Evolutionary conservation across 148 eudicot species (phyloP).

Genomic region (Nyssa sinensis): DNA sequence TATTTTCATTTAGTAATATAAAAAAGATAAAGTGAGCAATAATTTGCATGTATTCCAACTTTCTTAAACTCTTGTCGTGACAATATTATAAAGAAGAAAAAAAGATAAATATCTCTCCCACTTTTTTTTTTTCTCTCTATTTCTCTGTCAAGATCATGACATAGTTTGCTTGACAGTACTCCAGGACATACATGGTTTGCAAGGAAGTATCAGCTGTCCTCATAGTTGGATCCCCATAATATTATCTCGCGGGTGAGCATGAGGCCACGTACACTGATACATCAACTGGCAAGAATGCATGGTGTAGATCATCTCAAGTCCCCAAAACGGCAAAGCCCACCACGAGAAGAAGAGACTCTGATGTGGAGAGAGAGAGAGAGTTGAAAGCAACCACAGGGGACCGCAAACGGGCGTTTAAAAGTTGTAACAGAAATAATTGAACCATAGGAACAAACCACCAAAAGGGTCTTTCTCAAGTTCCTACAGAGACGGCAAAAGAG

Average conservation of each 20-base stretch:
- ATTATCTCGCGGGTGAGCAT: background rate
- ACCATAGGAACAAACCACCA: background rate
- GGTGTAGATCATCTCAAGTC: background rate
- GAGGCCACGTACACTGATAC: conserved; percentile 1
- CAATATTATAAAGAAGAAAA: too few relatives aligned
- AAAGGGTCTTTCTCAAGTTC: background rate
- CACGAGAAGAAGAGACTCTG: background rate
- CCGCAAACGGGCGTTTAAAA: conserved; percentile 7
- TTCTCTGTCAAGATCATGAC: too few relatives aligned
- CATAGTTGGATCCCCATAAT: too few relatives aligned
- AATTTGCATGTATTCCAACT: too few relatives aligned
- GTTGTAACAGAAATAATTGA: conserved; percentile 9
- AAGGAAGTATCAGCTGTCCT: too few relatives aligned
- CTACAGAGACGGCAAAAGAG: background rate
- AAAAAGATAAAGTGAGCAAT: too few relatives aligned
- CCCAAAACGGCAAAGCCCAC: background rate
- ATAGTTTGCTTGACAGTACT: too few relatives aligned
- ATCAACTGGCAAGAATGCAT: conserved; percentile 7
- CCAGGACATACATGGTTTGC: too few relatives aligned
- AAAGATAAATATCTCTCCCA: too few relatives aligned
- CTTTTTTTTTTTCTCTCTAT: too few relatives aligned
- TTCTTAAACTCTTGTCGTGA: too few relatives aligned
- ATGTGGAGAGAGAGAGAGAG: background rate
- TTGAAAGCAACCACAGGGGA: conserved; percentile 14
- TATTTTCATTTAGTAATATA: too few relatives aligned